Percentiles rank a stretch among this genome's conserved stretches.
Evolutionary conservation across 805 yeast species (phyloP).

Genomic region (Torulaspora gathmanii): DNA sequence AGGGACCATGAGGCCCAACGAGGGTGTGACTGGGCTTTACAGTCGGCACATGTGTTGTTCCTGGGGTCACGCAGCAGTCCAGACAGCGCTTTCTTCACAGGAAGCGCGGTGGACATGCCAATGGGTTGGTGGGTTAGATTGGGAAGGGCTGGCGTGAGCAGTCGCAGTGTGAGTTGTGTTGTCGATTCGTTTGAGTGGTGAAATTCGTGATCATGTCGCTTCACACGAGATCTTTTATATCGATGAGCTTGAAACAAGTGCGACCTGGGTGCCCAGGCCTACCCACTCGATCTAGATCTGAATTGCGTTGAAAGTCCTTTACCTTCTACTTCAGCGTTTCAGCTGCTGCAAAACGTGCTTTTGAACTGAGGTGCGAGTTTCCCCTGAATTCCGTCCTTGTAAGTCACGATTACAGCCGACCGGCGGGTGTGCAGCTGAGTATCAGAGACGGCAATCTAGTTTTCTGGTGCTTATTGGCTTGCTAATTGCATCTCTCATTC

Average conservation of each 20-base stretch:
- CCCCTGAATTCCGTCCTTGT: too few relatives aligned
- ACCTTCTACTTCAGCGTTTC: too few relatives aligned
- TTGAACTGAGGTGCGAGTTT: not conserved
- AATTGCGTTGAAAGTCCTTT: too few relatives aligned
- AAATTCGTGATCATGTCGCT: not conserved
- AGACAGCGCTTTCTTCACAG: slow-evolving; percentile 52
- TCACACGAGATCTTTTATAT: not conserved
- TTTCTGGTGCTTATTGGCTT: too few relatives aligned
- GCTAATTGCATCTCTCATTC: too few relatives aligned
- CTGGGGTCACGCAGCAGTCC: slow-evolving; percentile 70
- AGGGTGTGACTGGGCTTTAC: slow-evolving; percentile 85
- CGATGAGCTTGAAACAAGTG: too few relatives aligned
- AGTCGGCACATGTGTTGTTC: slow-evolving; percentile 83
- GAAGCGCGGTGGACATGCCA: slow-evolving; percentile 40
- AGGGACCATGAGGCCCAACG: slow-evolving; percentile 97
- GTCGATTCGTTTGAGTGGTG: not conserved
- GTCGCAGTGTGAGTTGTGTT: not conserved
- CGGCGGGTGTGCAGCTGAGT: too few relatives aligned
- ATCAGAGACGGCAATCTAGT: too few relatives aligned
- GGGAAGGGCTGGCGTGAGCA: too few relatives aligned
- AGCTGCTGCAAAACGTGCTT: not conserved
- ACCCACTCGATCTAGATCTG: not conserved
- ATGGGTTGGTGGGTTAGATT: not conserved
- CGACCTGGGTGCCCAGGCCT: too few relatives aligned
- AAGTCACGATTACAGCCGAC: too few relatives aligned